phyloP scores from a whole-genome alignment of 805 yeast species.

The Aciculoconidium aculeatum region DNA sequence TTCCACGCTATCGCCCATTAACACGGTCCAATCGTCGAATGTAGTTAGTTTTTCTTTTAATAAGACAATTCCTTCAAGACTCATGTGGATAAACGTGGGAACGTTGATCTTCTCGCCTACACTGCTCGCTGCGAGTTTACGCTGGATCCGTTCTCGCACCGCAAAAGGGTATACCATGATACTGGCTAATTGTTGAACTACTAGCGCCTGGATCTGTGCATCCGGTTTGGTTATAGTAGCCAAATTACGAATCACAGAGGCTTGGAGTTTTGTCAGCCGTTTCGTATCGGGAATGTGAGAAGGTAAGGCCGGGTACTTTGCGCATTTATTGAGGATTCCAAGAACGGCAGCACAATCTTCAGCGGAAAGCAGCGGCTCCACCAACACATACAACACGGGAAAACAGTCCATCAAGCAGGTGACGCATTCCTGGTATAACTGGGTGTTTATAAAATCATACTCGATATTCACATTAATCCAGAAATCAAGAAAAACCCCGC shows the following conservation, averaged over 20 bases:
- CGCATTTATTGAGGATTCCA: constrained; percentile 55
- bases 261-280: constrained; percentile 57
- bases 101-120: constrained; percentile 38
- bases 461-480: constrained; percentile 42
- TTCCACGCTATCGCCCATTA: constrained; percentile 40
- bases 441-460: constrained; percentile 34
- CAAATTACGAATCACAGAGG: constrained; percentile 48
- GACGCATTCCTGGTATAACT: constrained; percentile 54
- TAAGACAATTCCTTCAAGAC: constrained; percentile 41
- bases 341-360: constrained; percentile 46
- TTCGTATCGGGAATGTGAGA: constrained; percentile 46
- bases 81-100: constrained; percentile 60
- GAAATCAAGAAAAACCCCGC: constrained; percentile 41
- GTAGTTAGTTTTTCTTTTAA: constrained; percentile 32
- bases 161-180: constrained; percentile 57
- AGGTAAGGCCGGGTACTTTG: constrained; percentile 70
- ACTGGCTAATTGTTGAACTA: constrained; percentile 50
- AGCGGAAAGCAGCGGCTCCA: constrained; percentile 22
- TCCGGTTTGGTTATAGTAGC: constrained; percentile 24
- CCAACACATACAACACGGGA: constrained; percentile 39
- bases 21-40: constrained; percentile 22
- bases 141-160: constrained; percentile 50
- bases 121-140: constrained; percentile 44
- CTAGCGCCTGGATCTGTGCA: constrained; percentile 31
- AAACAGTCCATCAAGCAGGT: constrained; percentile 51